These are phyloP conservation scores for Fraxinus anomala DNA, from an alignment of 257 asterid genomes.

Conservation along the genomic window DNA sequence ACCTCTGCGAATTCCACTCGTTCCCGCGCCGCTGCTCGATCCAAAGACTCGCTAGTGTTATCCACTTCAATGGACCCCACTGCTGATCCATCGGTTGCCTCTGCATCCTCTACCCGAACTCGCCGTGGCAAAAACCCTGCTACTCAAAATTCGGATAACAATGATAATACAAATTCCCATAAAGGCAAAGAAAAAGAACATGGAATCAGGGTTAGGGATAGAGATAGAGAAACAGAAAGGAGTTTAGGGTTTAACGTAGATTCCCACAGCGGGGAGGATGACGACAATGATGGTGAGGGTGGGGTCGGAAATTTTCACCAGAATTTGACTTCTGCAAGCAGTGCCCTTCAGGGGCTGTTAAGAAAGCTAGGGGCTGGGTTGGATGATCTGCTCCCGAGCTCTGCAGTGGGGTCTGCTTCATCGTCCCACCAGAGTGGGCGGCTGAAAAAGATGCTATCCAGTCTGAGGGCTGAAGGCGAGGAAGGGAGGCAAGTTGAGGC, in stretches of 20 bases:
- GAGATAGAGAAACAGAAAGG: conserved; percentile 65
- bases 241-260: conserved; percentile 71
- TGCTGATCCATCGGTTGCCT: conserved; percentile 70
- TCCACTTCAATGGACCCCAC: conserved; percentile 76
- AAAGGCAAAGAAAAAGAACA: conserved; percentile 93
- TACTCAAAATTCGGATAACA: conserved; percentile 51
- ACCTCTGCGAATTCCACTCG: conserved; percentile 61
- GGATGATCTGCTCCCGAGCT: conserved; percentile 93
- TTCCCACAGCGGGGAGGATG: conserved; percentile 68
- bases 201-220: conserved; percentile 58
- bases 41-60: not conserved
- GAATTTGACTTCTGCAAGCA: conserved; percentile 86
- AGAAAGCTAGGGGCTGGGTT: conserved; percentile 93
- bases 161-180: conserved; percentile 51
- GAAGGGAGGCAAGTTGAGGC: conserved; percentile 98
- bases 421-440: conserved; percentile 86
- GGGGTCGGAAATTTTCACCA: conserved; percentile 86
- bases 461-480: conserved; percentile 95
- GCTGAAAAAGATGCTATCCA: conserved; percentile 84
- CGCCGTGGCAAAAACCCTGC: conserved; percentile 77
- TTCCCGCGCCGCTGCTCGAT: conserved; percentile 58
- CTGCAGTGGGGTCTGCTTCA: conserved; percentile 75
- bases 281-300: conserved; percentile 78
- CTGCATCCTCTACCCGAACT: conserved; percentile 72
- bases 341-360: conserved; percentile 89